Conservation (phyloP, 306 rosid genomes). For the Rosa chinensis region DNA sequence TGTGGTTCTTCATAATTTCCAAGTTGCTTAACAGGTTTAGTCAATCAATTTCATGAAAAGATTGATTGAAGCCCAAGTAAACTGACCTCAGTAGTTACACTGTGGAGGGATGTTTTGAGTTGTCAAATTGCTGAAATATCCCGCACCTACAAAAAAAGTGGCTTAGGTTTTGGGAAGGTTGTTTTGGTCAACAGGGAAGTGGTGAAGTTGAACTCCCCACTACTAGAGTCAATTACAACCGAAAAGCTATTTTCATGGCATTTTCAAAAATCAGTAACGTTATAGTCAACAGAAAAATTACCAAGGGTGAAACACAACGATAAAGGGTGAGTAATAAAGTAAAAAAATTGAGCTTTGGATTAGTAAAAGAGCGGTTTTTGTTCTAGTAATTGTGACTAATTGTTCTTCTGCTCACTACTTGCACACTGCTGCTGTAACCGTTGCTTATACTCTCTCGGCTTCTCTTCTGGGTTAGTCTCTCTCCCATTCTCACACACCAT, state of each 20-base stretch:
- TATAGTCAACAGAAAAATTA: neutral
- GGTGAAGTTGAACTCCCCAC: constrained; percentile 4
- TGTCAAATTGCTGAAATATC: neutral
- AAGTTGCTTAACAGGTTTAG: too few species aligned
- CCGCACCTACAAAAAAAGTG: neutral
- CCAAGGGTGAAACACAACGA: neutral
- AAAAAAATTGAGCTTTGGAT: neutral
- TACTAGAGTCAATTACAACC: constrained; percentile 10
- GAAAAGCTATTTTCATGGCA: constrained; percentile 22
- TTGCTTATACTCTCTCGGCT: neutral
- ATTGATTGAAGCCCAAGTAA: neutral
- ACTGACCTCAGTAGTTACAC: neutral
- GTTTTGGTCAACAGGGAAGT: constrained; percentile 9
- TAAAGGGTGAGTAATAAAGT: neutral
- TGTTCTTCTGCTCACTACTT: constrained; percentile 13
- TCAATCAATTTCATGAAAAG: neutral
- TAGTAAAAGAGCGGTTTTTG: constrained; percentile 16
- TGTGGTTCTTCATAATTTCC: too few species aligned
- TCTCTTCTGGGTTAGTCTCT: constrained; percentile 5
- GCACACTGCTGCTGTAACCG: neutral
- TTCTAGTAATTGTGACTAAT: neutral
- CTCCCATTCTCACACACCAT: neutral
- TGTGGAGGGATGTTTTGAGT: too few species aligned
- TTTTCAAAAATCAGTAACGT: constrained; percentile 12
- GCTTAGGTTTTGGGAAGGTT: neutral